Conservation (phyloP, 2,329 filamentous ascomycete genomes). For the Cordyceps militaris region DNA sequence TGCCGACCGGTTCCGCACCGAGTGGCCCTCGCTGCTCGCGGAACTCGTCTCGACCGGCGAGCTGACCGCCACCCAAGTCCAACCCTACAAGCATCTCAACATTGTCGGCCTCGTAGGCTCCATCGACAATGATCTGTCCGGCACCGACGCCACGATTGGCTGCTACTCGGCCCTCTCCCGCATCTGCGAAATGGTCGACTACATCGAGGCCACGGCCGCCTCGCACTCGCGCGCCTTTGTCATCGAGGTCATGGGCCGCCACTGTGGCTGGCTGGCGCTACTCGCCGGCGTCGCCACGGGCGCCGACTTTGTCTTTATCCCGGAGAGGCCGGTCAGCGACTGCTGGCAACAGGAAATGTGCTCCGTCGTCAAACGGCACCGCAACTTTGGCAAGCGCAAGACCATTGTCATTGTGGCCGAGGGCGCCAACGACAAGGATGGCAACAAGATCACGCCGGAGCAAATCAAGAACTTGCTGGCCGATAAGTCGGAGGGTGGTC, state of each 20-base stretch:
- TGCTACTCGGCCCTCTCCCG: constrained; percentile 89
- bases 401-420: constrained; percentile 98
- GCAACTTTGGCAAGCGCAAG: constrained; percentile 84
- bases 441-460: constrained; percentile 73
- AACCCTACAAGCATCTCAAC: constrained; percentile 79
- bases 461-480: constrained; percentile 88
- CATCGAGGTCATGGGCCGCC: constrained; percentile 95
- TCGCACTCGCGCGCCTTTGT: constrained; percentile 96
- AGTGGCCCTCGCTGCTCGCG: constrained; percentile 82
- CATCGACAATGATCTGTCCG: constrained; percentile 97
- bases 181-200: constrained; percentile 94
- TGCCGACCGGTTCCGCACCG: constrained; percentile 83
- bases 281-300: constrained; percentile 95
- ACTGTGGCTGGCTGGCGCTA: constrained; percentile 94
- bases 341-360: constrained; percentile 91
- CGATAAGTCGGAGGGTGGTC: constrained; percentile 53
- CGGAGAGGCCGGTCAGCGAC: constrained; percentile 80
- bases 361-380: constrained; percentile 69
- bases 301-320: constrained; percentile 94
- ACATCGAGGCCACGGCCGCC: constrained; percentile 89
- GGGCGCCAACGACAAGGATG: constrained; percentile 77
- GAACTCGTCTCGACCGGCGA: constrained; percentile 74
- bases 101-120: constrained; percentile 94
- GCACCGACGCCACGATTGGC: constrained; percentile 94
- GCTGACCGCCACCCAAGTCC: constrained; percentile 62